Percentiles rank a stretch among this genome's conserved stretches.
phyloP scores from a whole-genome alignment of 257 asterid species.

The Solanum ahanhuiri region DNA sequence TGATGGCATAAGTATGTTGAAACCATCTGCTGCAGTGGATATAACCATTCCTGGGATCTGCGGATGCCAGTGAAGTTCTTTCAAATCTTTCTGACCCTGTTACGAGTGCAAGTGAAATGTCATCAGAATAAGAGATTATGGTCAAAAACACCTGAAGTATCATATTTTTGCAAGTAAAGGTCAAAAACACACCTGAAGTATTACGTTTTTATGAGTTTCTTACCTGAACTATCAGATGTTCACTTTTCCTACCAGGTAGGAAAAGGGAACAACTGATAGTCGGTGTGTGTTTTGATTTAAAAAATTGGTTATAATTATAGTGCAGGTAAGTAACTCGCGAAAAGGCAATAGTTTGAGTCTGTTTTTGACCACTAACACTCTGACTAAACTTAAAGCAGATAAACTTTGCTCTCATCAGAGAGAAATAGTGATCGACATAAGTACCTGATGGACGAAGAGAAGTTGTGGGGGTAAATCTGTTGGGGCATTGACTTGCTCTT shows the following conservation, averaged over 20 bases:
- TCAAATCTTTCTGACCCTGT: background rate
- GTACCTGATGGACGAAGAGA: background rate
- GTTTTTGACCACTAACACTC: too few species aligned
- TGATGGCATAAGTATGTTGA: background rate
- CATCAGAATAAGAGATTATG: background rate
- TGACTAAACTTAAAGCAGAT: too few species aligned
- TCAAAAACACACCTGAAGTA: too few species aligned
- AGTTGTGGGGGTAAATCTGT: background rate
- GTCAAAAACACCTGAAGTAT: background rate
- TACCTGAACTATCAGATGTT: too few species aligned
- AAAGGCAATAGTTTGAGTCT: too few species aligned
- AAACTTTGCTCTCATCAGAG: too few species aligned
- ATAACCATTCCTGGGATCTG: background rate
- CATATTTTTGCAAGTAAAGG: too few species aligned
- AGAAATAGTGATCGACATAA: background rate
- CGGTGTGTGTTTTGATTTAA: too few species aligned
- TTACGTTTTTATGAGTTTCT: background rate
- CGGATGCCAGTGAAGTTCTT: background rate
- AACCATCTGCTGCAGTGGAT: background rate
- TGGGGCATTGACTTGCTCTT: background rate
- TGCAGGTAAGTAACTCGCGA: too few species aligned
- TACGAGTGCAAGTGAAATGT: background rate
- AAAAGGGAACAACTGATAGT: too few species aligned
- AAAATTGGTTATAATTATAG: too few species aligned
- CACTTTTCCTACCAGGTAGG: too few species aligned